Base-by-base conservation (phyloP, 805 yeast genomes). In the Ogataea paraovalis region DNA sequence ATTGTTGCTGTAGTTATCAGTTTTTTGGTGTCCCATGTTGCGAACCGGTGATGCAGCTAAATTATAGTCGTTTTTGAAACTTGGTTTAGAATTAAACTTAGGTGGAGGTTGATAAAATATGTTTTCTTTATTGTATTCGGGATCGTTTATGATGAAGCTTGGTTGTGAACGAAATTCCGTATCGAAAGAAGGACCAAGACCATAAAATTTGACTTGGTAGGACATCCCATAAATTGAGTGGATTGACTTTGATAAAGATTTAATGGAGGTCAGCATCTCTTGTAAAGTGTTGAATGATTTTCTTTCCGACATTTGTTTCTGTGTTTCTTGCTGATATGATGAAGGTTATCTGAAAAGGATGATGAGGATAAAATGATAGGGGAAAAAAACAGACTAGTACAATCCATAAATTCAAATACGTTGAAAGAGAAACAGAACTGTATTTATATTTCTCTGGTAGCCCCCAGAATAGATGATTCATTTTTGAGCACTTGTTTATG, bases 181-280 rank as follows among this genome's bases (percentile, higher is more conserved):
- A 21, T 20, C 39, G 12, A 12, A 18, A 23, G 18, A 13, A 22
- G n/a, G 22, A n/a, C 10, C 14, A 39, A 8, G n/a, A 27, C 27
- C 27, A n/a, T 14, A 40, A 19, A 40, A 40, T 20, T 42, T 46
- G 34, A 50, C 38, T 20, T 43, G 48, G 33, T 42, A 50, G 20
- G 40, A 42, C 18, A 55, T 42, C 4, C 58, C 58, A 34, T 47
- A 51, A 5, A 45, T 46, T 10, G 34, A 43, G 45, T 50, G 44
- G 21, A 55, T 46, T n/a, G 41, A 20, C 23, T 50, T 52, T 4
- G 56, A 46, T 20, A 53, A 40, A 18, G 45, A 32, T 39, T 47
- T 39, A 33, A 53, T 46, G 27, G 49, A 45, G 8, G 42, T 41
- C 14, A 52, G 19, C 27, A 43, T 48, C 9, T 50, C 49, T 14